These are phyloP conservation scores for Solanum corneliomulleri DNA, from an alignment of 257 asterid species.

Conservation along the genomic window DNA sequence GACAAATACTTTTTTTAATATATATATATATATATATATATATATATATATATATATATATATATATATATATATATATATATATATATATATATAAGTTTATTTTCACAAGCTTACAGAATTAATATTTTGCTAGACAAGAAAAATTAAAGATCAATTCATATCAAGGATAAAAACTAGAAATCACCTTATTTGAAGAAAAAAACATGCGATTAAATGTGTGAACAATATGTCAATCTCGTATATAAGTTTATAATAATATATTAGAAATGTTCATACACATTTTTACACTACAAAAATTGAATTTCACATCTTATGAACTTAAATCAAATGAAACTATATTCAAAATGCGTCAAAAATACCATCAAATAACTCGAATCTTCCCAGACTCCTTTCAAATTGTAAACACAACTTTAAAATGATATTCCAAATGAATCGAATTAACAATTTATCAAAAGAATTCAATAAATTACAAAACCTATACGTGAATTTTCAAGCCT, in stretches of 20 bases:
- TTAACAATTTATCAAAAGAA: background rate
- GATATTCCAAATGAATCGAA: background rate
- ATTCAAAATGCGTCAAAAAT: background rate
- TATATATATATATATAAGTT: background rate
- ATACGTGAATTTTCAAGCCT: background rate
- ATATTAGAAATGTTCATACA: background rate
- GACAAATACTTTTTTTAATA: no score
- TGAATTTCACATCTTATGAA: no score
- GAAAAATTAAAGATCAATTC: no score
- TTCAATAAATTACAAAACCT: background rate
- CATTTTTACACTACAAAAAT: background rate
- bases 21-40: no score
- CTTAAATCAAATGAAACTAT: background rate
- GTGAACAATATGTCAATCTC: background rate
- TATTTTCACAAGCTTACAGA: no score
- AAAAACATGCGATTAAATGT: background rate
- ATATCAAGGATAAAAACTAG: background rate
- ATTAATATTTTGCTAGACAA: no score
- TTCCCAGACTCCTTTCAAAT: background rate
- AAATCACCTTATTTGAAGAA: background rate
- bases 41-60: no score
- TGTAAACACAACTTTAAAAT: background rate
- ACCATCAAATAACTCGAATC: background rate
- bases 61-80: no score
- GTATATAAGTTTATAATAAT: background rate